These are phyloP conservation scores for Beauveria caledonica DNA, from an alignment of 2,329 filamentous ascomycete species.

Conservation along the genomic window DNA sequence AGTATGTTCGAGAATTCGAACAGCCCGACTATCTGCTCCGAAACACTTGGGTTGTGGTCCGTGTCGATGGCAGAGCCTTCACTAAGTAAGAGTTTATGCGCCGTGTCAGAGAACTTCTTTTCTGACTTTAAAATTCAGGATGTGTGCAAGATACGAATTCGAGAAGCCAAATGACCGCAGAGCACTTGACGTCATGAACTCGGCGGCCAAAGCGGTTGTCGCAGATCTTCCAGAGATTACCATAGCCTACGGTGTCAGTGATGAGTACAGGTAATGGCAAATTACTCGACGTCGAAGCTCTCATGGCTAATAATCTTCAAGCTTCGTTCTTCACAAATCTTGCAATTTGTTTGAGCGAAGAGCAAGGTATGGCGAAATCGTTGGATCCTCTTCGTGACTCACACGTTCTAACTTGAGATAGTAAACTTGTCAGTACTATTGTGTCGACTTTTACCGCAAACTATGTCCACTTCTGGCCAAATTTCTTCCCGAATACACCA, in stretches of 20 bases:
- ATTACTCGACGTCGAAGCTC: too few species aligned
- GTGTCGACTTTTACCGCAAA: constrained; percentile 91
- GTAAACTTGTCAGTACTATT: constrained; percentile 84
- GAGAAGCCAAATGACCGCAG: constrained; percentile 86
- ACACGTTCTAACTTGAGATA: constrained; percentile 26
- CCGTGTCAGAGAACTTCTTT: not conserved
- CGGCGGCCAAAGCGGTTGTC: constrained; percentile 77
- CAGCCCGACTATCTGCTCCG: constrained; percentile 70
- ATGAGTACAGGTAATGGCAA: constrained; percentile 69
- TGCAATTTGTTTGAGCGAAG: constrained; percentile 79
- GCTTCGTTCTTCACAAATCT: constrained; percentile 82
- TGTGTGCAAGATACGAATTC: constrained; percentile 77
- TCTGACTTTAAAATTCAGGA: constrained; percentile 36
- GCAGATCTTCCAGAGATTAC: constrained; percentile 75
- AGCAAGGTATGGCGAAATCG: constrained; percentile 51
- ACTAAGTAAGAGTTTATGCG: constrained; percentile 58
- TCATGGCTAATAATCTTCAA: constrained; percentile 25
- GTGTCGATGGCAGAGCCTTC: constrained; percentile 90
- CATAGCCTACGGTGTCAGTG: constrained; percentile 86
- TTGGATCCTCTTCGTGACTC: not conserved
- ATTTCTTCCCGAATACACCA: constrained; percentile 62
- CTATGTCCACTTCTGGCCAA: constrained; percentile 75
- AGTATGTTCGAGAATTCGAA: constrained; percentile 90
- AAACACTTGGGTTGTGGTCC: constrained; percentile 92
- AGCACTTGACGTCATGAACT: constrained; percentile 90